Evolutionary conservation across 768 basidiomycete species (phyloP), one percentile per base, ranked within the genome.

Genomic region (Podaxis sp.): DNA sequence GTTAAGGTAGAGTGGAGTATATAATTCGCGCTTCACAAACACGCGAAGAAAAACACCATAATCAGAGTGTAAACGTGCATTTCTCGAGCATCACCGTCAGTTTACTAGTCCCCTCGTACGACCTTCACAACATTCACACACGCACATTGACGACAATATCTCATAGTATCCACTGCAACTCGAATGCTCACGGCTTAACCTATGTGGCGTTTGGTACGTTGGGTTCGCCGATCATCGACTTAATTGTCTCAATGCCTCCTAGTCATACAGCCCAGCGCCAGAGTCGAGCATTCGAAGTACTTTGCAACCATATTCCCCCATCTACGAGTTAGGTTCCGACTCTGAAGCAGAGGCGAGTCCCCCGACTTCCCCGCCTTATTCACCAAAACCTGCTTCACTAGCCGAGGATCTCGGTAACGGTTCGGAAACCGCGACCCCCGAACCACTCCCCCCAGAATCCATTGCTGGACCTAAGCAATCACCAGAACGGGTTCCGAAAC

Each of bases 241-340:
- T 40, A 11, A 2, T 2, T 27, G 25, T 59, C 58, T 60, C 36
- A 60, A 19, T 8, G 15, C 24, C 38, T 60, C 38, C 24, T 40
- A 60, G 59, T 43, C 59, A 41, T 60, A 60, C 38, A 60, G 59
- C 29, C 59, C 59, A 11, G 59, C 59, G 12, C 59, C 59, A 4
- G 59, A 60, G 43, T 60, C 59, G 2, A 51, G 59, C 36, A 60
- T 60, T 25, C 36, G 59, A 27, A 60, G 59, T 25, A 60, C 59
- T 29, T 19, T 60, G 6, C 59, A 60, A 40, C 59, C 59, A 6
- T 29, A 36, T 22, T 60, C 59, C 6, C 51, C 24, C 8, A 17
- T 60, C 59, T 53, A 60, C 37, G 49, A 60, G n/a, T 40, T 27
- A 3, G 22, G 17, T 7, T 36, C 36, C 13, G 36, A 59, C 29